A percentile compares a stretch with the other conserved stretches of the same genome.
Evolutionary conservation across 2,329 filamentous ascomycete genomes (phyloP).

Genomic region (Calonectria leucothoes): DNA sequence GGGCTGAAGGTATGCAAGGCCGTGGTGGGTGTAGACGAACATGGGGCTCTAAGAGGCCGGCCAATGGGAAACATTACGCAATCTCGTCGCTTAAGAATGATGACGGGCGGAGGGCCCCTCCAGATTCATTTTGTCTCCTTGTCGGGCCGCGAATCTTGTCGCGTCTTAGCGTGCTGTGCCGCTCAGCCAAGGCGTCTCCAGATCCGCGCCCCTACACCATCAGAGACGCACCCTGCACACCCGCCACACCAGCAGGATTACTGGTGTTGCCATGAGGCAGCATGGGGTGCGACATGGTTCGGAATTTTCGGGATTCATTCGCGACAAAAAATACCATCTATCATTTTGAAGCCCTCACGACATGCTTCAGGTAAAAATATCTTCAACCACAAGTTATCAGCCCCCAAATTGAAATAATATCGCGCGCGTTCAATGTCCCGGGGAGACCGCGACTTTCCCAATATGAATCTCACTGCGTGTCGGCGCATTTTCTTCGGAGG

Average conservation of each 20-base stretch:
- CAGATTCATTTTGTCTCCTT: not conserved
- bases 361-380: not conserved
- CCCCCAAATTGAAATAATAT: not conserved
- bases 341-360: not conserved
- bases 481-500: not conserved
- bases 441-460: not conserved
- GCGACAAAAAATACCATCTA: too few species aligned
- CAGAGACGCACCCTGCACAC: not conserved
- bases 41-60: constrained; percentile 13
- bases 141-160: not conserved
- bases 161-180: constrained; percentile 13
- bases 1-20: not conserved
- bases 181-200: constrained; percentile 9
- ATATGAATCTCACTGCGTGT: not conserved
- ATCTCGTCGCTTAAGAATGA: not conserved
- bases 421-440: not conserved
- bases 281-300: constrained; percentile 12
- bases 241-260: not conserved
- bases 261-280: not conserved
- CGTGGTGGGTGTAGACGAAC: not conserved
- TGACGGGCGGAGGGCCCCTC: not conserved
- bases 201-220: constrained; percentile 7
- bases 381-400: not conserved
- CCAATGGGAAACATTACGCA: not conserved
- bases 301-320: constrained; percentile 26